phyloP scores from a whole-genome alignment of 371 early-diverging fungal species.

The Apophysomyces trapeziformis region DNA sequence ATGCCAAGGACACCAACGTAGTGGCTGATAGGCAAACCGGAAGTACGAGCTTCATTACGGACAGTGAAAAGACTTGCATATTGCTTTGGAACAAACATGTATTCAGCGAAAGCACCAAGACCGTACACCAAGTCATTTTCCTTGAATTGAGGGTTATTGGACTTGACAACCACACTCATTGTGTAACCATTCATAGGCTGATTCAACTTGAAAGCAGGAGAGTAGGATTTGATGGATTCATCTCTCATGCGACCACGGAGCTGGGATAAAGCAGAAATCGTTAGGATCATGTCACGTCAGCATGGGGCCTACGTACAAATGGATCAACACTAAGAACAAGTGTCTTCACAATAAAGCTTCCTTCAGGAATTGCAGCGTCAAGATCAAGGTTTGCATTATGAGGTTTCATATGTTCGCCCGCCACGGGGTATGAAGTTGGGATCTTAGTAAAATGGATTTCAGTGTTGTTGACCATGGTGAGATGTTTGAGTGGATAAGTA shows the following conservation, averaged over 20 bases:
- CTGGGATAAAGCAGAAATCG: slow-evolving; percentile 33
- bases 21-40: slow-evolving; percentile 50
- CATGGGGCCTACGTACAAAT: not conserved
- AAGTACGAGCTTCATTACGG: slow-evolving; percentile 44
- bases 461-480: slow-evolving; percentile 31
- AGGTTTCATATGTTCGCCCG: slow-evolving; percentile 55
- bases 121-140: slow-evolving; percentile 66
- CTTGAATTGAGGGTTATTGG: slow-evolving; percentile 56
- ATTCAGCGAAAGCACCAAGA: slow-evolving; percentile 57
- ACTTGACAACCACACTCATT: slow-evolving; percentile 67
- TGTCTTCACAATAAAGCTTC: slow-evolving; percentile 59
- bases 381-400: slow-evolving; percentile 48
- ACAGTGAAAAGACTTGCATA: slow-evolving; percentile 35
- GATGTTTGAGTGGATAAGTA: no score
- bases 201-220: slow-evolving; percentile 58
- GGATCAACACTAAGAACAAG: slow-evolving; percentile 27
- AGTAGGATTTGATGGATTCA: slow-evolving; percentile 47
- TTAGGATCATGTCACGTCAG: slow-evolving; percentile 20
- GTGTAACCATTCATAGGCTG: slow-evolving; percentile 63
- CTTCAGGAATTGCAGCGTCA: slow-evolving; percentile 32
- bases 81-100: slow-evolving; percentile 38
- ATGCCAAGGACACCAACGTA: slow-evolving; percentile 61
- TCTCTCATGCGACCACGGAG: slow-evolving; percentile 74
- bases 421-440: slow-evolving; percentile 45
- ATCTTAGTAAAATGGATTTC: slow-evolving; percentile 45